Evolutionary conservation across 768 basidiomycete genomes (phyloP).

Genomic region (Nidula microcarpa): DNA sequence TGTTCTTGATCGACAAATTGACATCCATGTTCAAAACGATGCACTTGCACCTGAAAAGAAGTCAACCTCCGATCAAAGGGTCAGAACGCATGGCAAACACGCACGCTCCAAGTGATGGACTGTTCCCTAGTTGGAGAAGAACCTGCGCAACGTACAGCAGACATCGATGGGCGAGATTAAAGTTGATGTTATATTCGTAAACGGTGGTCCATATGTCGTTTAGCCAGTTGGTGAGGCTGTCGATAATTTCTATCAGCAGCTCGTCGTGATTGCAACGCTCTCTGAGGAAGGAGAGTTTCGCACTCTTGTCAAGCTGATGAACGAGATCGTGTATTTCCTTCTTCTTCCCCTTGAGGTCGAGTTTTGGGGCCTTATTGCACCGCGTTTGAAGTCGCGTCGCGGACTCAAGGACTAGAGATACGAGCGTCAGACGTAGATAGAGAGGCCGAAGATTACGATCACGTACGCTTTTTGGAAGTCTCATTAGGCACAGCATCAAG

Average conservation of each 20-base stretch:
- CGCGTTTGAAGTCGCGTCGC: constrained; percentile 34
- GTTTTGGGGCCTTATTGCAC: constrained; percentile 36
- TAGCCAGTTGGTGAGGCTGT: constrained; percentile 55
- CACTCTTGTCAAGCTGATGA: constrained; percentile 48
- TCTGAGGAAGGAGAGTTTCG: constrained; percentile 48
- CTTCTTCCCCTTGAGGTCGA: constrained; percentile 53
- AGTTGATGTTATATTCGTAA: constrained; percentile 56
- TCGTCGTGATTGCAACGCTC: constrained; percentile 54
- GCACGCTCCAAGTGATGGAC: constrained; percentile 34
- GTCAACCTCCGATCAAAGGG: neutral
- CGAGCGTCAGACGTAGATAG: neutral
- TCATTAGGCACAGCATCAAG: constrained; percentile 39
- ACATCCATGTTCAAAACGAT: constrained; percentile 24
- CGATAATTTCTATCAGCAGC: constrained; percentile 51
- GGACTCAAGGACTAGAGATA: constrained; percentile 25
- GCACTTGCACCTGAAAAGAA: constrained; percentile 48
- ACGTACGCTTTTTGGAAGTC: constrained; percentile 30
- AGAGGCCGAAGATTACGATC: neutral
- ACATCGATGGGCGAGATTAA: constrained; percentile 48
- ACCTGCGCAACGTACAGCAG: constrained; percentile 50
- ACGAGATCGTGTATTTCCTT: constrained; percentile 51
- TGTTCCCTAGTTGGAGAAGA: constrained; percentile 37
- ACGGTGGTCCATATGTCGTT: constrained; percentile 61
- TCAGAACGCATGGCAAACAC: constrained; percentile 2
- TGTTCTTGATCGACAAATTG: constrained; percentile 19